These are phyloP conservation scores for Rhizophagus prolifer DNA, from an alignment of 192 early-diverging fungal species.

Conservation along the genomic window DNA sequence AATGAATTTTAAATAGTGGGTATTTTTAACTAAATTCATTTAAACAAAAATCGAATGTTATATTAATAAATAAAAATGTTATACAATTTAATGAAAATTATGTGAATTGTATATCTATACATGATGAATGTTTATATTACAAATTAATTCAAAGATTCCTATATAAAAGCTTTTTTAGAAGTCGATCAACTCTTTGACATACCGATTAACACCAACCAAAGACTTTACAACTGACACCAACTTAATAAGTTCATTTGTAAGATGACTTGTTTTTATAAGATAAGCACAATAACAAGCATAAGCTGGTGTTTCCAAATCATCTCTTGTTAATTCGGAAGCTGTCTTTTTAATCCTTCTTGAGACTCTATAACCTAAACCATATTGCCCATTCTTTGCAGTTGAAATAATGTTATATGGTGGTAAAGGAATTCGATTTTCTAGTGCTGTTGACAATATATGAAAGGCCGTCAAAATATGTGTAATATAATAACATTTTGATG, in stretches of 20 bases:
- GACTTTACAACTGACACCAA: slow-evolving; percentile 32
- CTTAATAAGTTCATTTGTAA: slow-evolving; percentile 37
- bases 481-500: slow-evolving; percentile 22
- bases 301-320: slow-evolving; percentile 29
- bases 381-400: slow-evolving; percentile 19
- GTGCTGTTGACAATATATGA: slow-evolving; percentile 37
- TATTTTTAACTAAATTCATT: no score
- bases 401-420: slow-evolving; percentile 38
- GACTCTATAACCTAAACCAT: slow-evolving; percentile 7
- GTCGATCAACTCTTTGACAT: slow-evolving; percentile 23
- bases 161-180: not conserved
- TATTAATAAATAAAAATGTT: no score
- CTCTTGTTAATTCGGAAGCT: slow-evolving; percentile 16
- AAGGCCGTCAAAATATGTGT: slow-evolving; percentile 36
- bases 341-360: not conserved
- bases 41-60: no score
- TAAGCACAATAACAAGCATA: slow-evolving; percentile 40
- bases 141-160: no score
- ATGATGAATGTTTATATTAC: no score
- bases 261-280: slow-evolving; percentile 42
- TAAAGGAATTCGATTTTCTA: slow-evolving; percentile 35
- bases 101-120: no score
- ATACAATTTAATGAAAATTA: no score
- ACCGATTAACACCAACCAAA: slow-evolving; percentile 39
- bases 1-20: no score